Evolutionary conservation across 495 filamentous ascomycete genomes (phyloP), one percentile per base, ranked within the genome.

Genomic region (Aspergillus steynii): DNA sequence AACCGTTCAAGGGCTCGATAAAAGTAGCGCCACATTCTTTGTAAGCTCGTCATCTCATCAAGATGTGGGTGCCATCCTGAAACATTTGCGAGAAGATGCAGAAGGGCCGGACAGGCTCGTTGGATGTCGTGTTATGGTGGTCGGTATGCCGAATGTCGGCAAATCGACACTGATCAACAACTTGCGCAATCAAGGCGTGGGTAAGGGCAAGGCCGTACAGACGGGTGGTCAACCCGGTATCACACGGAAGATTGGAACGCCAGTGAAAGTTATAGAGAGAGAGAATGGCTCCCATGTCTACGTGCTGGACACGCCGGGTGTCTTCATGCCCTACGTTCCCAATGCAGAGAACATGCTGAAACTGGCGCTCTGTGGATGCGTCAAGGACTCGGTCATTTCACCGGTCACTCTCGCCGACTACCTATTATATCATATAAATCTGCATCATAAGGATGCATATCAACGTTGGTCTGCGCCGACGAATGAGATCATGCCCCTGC

Each of bases 91-190:
- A 60, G 63, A 77, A 34, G 75, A 82, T 59, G 76, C 81, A 32
- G 56, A 66, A 25, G 69, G 72, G 9, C 71, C 70, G 3, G 73
- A 85, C 63, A 84, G 81, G 34, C 72, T 93, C 7, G 83, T 84
- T 6, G 92, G 92, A 2, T 84, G 90, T 56, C 86, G 92, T 29
- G 83, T 91, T 56, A 82, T 99, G 71, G 85, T 98, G 1, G 93
- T 97, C 20, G 95, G 95, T 29, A 97, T 99, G 94, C 95, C 95
- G 5, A 99, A 99, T 74, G 90, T 95, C 0, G 95, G 84, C 25
- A 87, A 99, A 74, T 96, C 91, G 27, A 91, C 94, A 0, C 80
- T 99, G 14, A 86, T 99, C 28, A 99, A 99, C 73, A 82, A 88
- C 29, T 80, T 99, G 46, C 89, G 96, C 9, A 82, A 79, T 26